Evolutionary conservation across 306 rosid species (phyloP).

Genomic region (Geum urbanum): DNA sequence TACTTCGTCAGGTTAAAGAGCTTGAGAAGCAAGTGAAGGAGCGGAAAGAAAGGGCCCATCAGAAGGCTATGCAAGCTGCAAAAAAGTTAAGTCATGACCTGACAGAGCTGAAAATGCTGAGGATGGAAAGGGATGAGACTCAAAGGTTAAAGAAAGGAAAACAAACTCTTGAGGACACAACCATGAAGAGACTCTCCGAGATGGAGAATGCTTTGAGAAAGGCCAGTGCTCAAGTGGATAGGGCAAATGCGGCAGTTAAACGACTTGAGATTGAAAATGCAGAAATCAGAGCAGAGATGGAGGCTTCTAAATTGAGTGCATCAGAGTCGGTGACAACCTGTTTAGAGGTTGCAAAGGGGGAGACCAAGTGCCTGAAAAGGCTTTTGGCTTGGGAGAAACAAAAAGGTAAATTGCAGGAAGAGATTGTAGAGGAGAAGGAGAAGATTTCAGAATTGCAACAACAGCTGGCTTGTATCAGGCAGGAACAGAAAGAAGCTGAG

Average conservation of each 20-base stretch:
- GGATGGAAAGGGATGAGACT: conserved; percentile 94
- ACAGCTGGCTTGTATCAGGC: conserved; percentile 49
- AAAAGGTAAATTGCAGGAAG: conserved; percentile 73
- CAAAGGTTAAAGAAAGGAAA: conserved; percentile 91
- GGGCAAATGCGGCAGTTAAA: conserved; percentile 81
- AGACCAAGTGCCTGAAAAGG: conserved; percentile 75
- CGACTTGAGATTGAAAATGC: conserved; percentile 87
- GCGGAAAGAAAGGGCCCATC: conserved; percentile 90
- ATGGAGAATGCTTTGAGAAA: conserved; percentile 91
- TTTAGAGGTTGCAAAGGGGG: conserved; percentile 85
- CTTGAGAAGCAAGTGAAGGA: conserved; percentile 83
- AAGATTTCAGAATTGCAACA: conserved; percentile 61
- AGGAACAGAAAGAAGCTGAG: conserved; percentile 70
- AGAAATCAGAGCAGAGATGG: conserved; percentile 95
- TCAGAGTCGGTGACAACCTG: conserved; percentile 76
- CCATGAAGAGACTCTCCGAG: conserved; percentile 89
- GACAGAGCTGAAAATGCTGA: conserved; percentile 74
- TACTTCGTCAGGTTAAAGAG: conserved; percentile 77
- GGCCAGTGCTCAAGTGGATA: conserved; percentile 93
- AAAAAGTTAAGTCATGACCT: conserved; percentile 74
- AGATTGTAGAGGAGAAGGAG: conserved; percentile 59
- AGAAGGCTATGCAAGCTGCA: conserved; percentile 97
- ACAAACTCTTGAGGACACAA: conserved; percentile 72
- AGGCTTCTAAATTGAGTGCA: conserved; percentile 96
- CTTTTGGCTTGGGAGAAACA: conserved; percentile 94